Evolutionary conservation across 306 rosid species (phyloP).

Genomic region (Cucumis hystrix): DNA sequence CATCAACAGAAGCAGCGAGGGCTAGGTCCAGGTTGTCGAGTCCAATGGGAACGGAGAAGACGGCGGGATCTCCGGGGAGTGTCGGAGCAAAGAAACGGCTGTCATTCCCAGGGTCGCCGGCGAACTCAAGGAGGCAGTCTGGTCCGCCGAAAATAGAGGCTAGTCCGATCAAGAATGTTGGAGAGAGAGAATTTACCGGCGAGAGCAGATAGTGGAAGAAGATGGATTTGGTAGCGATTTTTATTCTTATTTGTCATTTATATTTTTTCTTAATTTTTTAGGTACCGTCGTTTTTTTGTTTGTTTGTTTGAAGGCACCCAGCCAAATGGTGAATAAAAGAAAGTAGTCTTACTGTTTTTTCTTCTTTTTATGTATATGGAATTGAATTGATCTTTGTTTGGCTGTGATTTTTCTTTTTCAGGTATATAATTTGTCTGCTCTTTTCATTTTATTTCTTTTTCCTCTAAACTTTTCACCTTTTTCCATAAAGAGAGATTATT

Average conservation of each 20-base stretch:
- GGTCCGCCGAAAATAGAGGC: conserved; percentile 25
- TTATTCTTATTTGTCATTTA: background rate
- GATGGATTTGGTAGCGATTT: background rate
- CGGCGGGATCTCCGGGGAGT: conserved; percentile 9
- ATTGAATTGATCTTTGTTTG: background rate
- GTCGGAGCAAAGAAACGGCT: conserved; percentile 46
- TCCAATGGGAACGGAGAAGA: conserved; percentile 17
- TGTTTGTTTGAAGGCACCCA: background rate
- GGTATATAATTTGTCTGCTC: background rate
- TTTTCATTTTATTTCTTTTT: too few relatives aligned
- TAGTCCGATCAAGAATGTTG: conserved; percentile 15
- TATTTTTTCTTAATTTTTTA: background rate
- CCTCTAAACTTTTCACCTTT: too few relatives aligned
- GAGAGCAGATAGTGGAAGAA: background rate
- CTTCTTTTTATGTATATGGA: background rate
- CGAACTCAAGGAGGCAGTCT: conserved; percentile 33
- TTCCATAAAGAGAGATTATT: too few relatives aligned
- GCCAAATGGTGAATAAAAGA: background rate
- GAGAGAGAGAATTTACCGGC: background rate
- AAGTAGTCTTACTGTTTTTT: background rate
- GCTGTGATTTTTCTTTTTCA: background rate
- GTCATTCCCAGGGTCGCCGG: conserved; percentile 30
- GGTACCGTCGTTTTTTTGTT: background rate
- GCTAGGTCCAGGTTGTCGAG: conserved; percentile 26
- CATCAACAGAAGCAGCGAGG: conserved; percentile 36